phyloP scores from a whole-genome alignment of 169 alveolate genomes.

The Eimeria falciformis region DNA sequence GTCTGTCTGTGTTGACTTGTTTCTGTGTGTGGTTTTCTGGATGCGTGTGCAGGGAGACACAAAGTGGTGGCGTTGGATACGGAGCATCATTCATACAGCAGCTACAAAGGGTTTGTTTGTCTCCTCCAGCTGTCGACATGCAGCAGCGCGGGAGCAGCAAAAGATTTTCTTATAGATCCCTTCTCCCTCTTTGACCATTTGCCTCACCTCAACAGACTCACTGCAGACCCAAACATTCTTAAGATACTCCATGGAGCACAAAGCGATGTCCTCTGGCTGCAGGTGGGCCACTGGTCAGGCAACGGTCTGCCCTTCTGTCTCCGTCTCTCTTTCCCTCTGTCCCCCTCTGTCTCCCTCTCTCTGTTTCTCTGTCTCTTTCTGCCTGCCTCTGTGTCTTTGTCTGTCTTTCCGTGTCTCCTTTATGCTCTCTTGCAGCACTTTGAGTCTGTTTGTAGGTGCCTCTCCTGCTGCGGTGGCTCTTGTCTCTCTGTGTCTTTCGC shows the following conservation, averaged over 20 bases:
- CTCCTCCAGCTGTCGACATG: conserved; percentile 90
- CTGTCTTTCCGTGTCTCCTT: neutral
- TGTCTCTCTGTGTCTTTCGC: neutral
- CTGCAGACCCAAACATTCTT: conserved; percentile 93
- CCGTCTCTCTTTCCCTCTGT: neutral
- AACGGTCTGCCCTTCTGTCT: neutral
- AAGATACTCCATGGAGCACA: conserved; percentile 96
- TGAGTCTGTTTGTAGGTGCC: neutral
- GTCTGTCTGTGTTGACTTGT: neutral
- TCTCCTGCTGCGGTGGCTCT: neutral
- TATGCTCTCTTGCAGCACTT: neutral
- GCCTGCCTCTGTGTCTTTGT: neutral
- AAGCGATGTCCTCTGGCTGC: conserved; percentile 94
- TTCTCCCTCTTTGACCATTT: conserved; percentile 85
- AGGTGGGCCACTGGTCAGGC: conserved; percentile 42
- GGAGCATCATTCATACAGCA: conserved; percentile 92
- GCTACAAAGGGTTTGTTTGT: conserved; percentile 93
- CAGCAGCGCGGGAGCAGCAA: conserved; percentile 79
- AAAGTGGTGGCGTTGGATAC: conserved; percentile 93
- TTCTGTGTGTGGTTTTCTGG: neutral
- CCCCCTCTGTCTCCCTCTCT: neutral
- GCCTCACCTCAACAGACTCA: conserved; percentile 85
- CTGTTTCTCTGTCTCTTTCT: neutral
- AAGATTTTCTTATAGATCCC: conserved; percentile 94
- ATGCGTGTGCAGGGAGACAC: conserved; percentile 73